These are phyloP conservation scores for Phylloporus sp. DNA, from an alignment of 768 basidiomycete genomes.

Conservation along the genomic window DNA sequence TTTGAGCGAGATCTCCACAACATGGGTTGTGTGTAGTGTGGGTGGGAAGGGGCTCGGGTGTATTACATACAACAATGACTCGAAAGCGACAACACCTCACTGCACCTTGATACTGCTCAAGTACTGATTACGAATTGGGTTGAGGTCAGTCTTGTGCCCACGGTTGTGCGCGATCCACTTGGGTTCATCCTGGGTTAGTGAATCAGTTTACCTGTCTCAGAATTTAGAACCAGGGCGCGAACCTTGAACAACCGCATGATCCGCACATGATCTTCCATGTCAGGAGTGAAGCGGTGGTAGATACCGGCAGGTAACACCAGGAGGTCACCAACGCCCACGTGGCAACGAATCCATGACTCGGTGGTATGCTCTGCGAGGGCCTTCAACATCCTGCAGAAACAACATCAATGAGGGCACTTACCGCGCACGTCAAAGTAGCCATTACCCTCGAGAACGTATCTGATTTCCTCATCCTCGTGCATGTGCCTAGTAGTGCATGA, in stretches of 20 bases:
- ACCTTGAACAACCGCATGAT: conserved; percentile 85
- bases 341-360: conserved; percentile 78
- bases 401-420: conserved; percentile 29
- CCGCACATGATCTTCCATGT: conserved; percentile 63
- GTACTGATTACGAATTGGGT: conserved; percentile 59
- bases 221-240: conserved; percentile 1
- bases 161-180: conserved; percentile 85
- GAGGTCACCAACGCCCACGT: conserved; percentile 75
- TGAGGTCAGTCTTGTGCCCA: conserved; percentile 55
- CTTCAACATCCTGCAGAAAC: neutral
- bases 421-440: conserved; percentile 90
- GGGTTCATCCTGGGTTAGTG: conserved; percentile 67
- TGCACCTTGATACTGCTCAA: conserved; percentile 45
- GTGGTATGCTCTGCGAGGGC: conserved; percentile 51
- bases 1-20: too few relatives aligned
- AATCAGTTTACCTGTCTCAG: neutral
- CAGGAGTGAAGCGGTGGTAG: conserved; percentile 92
- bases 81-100: neutral
- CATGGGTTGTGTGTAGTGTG: too few relatives aligned
- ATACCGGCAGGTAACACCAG: conserved; percentile 85
- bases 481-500: conserved; percentile 54
- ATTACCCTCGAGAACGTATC: conserved; percentile 76
- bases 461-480: conserved; percentile 94
- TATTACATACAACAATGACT: neutral
- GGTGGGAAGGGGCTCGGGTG: neutral